These are phyloP conservation scores for Abrus precatorius DNA, from an alignment of 306 rosid species.

Conservation along the genomic window DNA sequence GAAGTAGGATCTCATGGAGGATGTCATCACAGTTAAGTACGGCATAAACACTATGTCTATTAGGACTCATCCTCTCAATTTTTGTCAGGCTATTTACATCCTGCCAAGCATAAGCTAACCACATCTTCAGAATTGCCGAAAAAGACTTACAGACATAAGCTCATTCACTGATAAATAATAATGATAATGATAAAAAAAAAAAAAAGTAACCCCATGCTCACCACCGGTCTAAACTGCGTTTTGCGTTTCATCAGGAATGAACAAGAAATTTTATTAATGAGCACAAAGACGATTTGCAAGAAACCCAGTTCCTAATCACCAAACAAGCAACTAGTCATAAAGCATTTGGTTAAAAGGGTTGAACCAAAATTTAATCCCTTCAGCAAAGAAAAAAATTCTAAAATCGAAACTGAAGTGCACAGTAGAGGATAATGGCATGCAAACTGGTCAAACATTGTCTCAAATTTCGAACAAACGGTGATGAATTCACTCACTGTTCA, in stretches of 20 bases:
- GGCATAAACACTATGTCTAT: conserved; percentile 47
- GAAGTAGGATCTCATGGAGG: conserved; percentile 70
- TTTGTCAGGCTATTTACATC: conserved; percentile 43
- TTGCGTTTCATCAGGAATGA: conserved; percentile 12
- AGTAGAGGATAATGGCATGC: not conserved
- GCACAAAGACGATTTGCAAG: not conserved
- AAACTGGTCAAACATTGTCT: not conserved
- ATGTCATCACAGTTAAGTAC: conserved; percentile 75
- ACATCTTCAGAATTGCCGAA: conserved; percentile 41
- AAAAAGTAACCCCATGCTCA: not conserved
- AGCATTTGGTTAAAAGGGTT: conserved; percentile 21
- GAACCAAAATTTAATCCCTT: not conserved
- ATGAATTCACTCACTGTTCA: conserved; percentile 22
- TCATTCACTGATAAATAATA: conserved; percentile 1
- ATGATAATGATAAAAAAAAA: not conserved
- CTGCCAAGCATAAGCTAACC: conserved; percentile 45
- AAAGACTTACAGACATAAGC: conserved; percentile 9
- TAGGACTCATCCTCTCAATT: conserved; percentile 48
- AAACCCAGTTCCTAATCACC: not conserved
- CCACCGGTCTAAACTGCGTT: not conserved
- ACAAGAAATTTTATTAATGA: not conserved
- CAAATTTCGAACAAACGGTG: not conserved
- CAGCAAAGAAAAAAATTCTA: not conserved
- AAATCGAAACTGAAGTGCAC: not conserved
- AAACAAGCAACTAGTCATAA: not conserved